A percentile compares a stretch with the other conserved stretches of the same genome.
phyloP scores from a whole-genome alignment of 2,329 filamentous ascomycete species.

The Diaporthe vaccinii region DNA sequence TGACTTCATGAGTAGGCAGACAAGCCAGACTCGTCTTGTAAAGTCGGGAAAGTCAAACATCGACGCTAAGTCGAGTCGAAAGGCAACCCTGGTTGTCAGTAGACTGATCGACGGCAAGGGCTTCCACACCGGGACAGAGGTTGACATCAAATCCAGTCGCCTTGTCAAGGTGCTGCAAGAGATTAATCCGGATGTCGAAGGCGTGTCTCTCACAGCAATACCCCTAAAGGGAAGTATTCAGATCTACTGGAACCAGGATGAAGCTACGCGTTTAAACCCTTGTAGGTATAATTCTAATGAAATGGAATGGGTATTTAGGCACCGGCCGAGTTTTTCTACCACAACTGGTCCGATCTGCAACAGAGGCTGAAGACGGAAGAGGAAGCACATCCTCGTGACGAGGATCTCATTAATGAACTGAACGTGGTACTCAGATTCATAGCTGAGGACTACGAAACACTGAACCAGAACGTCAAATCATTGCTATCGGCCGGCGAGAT shows the following conservation, averaged over 20 bases:
- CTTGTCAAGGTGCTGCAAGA: not conserved
- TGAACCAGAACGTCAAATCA: not conserved
- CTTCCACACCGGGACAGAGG: not conserved
- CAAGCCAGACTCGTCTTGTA: not conserved
- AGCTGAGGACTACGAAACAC: not conserved
- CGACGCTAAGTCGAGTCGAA: not conserved
- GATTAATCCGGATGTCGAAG: not conserved
- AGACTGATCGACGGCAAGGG: not conserved
- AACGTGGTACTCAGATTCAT: not conserved
- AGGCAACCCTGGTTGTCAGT: not conserved
- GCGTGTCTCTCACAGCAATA: not conserved
- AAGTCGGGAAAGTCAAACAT: not conserved
- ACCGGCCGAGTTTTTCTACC: not conserved
- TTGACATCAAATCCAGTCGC: not conserved
- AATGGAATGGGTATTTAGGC: not conserved
- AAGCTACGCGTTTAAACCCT: not conserved
- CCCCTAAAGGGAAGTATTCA: not conserved
- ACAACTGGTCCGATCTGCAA: not conserved
- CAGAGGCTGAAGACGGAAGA: not conserved
- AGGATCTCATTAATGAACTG: not conserved
- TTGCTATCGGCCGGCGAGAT: not conserved
- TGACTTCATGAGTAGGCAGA: not conserved
- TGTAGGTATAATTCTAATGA: not conserved
- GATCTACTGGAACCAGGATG: not conserved
- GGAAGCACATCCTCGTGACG: not conserved